Conservation (phyloP, 1,284 basidiomycete species). For the Ceratobasidium sp. region DNA sequence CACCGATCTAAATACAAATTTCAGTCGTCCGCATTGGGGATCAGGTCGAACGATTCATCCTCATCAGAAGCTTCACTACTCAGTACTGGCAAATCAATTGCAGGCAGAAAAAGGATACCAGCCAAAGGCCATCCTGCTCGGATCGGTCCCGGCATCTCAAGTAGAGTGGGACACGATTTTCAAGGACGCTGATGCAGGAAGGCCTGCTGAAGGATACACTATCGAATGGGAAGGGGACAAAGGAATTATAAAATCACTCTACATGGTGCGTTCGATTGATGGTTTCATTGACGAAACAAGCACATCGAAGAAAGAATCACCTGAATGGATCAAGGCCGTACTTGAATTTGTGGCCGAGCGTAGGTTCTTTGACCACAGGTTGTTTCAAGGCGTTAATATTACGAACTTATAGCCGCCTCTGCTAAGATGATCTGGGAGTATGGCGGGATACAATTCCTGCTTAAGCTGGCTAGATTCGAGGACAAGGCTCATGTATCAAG, state of each 20-base stretch:
- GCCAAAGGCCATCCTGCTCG: not conserved
- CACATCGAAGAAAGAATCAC: not conserved
- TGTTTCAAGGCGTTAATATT: not conserved
- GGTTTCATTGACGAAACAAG: not conserved
- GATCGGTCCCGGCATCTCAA: not conserved
- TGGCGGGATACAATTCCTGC: not conserved
- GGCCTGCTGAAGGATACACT: too few species aligned
- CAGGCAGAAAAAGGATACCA: not conserved
- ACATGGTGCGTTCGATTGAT: not conserved
- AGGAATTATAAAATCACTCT: not conserved
- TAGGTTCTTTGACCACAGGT: not conserved
- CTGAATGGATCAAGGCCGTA: not conserved
- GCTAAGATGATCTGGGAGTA: conserved; percentile 17
- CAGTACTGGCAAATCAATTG: conserved; percentile 2
- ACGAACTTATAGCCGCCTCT: not conserved
- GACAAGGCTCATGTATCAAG: not conserved
- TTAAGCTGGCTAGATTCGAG: not conserved
- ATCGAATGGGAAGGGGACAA: not conserved
- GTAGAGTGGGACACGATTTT: not conserved
- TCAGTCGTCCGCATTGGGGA: not conserved
- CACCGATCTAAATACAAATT: not conserved
- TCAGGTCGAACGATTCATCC: not conserved
- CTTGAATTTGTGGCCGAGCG: not conserved
- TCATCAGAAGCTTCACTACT: conserved; percentile 11
- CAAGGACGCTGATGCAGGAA: not conserved